Conservation (phyloP, 169 alveolate genomes). For the Plasmodium vivax region DNA sequence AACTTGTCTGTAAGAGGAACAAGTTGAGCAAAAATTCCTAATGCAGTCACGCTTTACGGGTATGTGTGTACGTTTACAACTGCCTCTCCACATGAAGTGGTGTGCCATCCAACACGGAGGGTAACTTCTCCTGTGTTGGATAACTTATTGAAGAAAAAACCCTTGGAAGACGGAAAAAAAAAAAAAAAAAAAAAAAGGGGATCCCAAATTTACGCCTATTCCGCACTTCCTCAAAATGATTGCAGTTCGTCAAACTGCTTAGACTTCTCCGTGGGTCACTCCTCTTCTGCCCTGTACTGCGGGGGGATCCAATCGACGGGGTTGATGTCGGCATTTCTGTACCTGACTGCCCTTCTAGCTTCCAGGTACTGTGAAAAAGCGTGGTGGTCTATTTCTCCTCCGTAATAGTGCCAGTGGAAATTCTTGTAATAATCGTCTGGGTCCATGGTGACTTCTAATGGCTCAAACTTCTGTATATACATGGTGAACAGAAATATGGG, state of each 20-base stretch:
- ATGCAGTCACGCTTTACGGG: not conserved
- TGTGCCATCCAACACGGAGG: not conserved
- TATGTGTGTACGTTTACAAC: not conserved
- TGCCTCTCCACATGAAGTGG: not conserved
- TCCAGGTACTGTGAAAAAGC: slow-evolving; percentile 89
- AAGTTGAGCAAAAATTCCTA: not conserved
- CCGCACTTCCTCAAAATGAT: no score
- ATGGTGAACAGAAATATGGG: slow-evolving; percentile 75
- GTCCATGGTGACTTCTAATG: slow-evolving; percentile 82
- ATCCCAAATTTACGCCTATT: not conserved
- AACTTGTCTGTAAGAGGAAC: not conserved
- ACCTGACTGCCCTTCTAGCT: slow-evolving; percentile 89
- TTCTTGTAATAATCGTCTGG: slow-evolving; percentile 84
- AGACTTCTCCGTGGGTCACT: not conserved
- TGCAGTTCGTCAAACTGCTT: not conserved
- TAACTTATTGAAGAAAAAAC: not conserved
- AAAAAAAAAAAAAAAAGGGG: not conserved
- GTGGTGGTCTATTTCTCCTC: slow-evolving; percentile 88
- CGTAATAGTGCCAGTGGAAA: slow-evolving; percentile 87
- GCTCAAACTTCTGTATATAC: slow-evolving; percentile 82
- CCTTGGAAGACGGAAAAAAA: not conserved
- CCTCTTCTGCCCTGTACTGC: slow-evolving; percentile 82
- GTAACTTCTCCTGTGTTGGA: not conserved
- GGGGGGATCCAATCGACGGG: slow-evolving; percentile 91
- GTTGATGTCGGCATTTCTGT: slow-evolving; percentile 86